Percentiles rank a stretch among this genome's conserved stretches.
Conservation (phyloP, 768 basidiomycete species). For the Agaricus subrufescens region DNA sequence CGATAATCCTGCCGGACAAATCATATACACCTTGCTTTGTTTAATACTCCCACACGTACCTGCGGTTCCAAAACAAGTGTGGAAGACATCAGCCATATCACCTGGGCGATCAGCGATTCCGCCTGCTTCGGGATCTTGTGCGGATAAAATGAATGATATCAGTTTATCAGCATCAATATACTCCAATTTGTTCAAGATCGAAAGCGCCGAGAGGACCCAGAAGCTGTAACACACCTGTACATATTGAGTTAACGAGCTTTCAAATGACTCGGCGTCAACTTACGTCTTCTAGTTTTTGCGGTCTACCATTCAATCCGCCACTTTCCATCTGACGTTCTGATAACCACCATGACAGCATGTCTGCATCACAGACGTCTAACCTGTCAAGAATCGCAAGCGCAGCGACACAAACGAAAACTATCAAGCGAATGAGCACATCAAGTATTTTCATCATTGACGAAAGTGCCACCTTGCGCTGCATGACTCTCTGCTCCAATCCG, state of each 20-base stretch:
- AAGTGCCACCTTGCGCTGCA: conserved; percentile 70
- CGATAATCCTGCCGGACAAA: conserved; percentile 58
- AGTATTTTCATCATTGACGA: background rate
- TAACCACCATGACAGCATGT: conserved; percentile 91
- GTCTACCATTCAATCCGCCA: conserved; percentile 95
- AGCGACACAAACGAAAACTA: conserved; percentile 88
- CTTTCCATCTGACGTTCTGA: conserved; percentile 89
- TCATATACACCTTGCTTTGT: background rate
- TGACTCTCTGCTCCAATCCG: conserved; percentile 88
- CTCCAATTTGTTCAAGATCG: conserved; percentile 73
- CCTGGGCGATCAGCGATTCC: conserved; percentile 94
- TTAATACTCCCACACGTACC: conserved; percentile 34
- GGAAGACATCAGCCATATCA: conserved; percentile 96
- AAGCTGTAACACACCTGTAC: conserved; percentile 92
- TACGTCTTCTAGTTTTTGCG: conserved; percentile 96
- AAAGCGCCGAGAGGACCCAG: conserved; percentile 89
- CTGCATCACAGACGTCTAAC: conserved; percentile 71
- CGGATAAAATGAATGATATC: conserved; percentile 76
- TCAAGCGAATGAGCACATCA: background rate
- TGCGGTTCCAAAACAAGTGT: conserved; percentile 89
- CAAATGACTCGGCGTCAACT: conserved; percentile 20
- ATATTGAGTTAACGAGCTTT: background rate
- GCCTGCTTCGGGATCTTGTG: conserved; percentile 86
- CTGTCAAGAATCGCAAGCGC: conserved; percentile 84
- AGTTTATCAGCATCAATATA: conserved; percentile 90